Base-by-base conservation (phyloP, 371 early-diverging fungal species). In the Mucor ambiguus region DNA sequence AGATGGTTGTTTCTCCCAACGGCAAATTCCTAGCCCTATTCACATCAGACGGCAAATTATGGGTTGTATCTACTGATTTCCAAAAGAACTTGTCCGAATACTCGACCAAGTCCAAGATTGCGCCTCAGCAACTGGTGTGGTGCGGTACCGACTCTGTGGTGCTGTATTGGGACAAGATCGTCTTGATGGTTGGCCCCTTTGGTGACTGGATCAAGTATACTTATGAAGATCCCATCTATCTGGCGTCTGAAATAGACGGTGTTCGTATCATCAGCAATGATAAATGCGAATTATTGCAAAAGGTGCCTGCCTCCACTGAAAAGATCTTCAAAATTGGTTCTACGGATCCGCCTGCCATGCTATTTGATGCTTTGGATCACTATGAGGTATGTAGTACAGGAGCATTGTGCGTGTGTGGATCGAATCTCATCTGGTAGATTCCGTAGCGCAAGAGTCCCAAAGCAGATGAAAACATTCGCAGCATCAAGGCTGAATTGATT, bases 101-200 rank as follows among this genome's bases (percentile, higher is more conserved):
- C 61, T 70, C 87, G 16, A 93, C 92, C 0, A 77, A 85, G 61
- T 90, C 90, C 5, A 81, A 79, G 49, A 78, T 84, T 20, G 83
- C 90, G 1, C 94, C 95, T 9, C 75, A 88, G n/a, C 93, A 93
- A 60, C 76, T 96, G 26, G 91, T 90, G 1, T 96, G 97, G 98
- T 97, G 99, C 75, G 97, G 98, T n/a, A 92, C 89, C 20, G 99
- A 98, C 71, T 91, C 96, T 0, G 97, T 96, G 9, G 87, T 95
- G 2, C 73, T 94, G 9, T 93, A 92, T 71, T 94, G 93, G 90
- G 92, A 90, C 30, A 86, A 88, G 63, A 87, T 89, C 62, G 85
- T 95, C 4, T 77, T 95, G 60, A 88, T 98, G 80, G 89, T 97
- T 1, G 98, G 97, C 0, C 98, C 97, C 1, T 94, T 91, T 79